Evolutionary conservation across 2,329 filamentous ascomycete species (phyloP), one percentile per base, ranked within the genome.

Genomic region (Claviceps lovelessii): DNA sequence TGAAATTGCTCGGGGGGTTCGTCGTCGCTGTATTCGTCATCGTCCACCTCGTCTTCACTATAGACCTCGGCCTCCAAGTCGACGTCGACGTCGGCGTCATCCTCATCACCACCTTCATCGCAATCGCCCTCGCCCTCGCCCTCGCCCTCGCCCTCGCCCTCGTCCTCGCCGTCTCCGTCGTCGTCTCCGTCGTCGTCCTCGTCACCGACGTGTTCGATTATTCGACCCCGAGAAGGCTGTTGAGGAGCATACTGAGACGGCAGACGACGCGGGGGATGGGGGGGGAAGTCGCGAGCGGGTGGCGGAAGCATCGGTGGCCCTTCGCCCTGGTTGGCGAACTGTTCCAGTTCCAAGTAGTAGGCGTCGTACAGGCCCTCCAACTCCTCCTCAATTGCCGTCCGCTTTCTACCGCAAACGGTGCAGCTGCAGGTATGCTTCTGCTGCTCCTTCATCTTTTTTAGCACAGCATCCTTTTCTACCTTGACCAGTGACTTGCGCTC

Each of bases 401-500:
- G 83, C 74, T 98, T 98, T 61, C 93, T 82, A 53, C 93, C 93
- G 69, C 93, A 98, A 45, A 98, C 91, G 5, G 90, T 94, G 71
- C 93, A 98, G 68, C 90, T 96, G 75, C 93, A 98, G 2, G 91
- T 97, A 69, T 97, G 90, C 71, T 97, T 97, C 70, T 98, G 93
- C 70, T 98, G 93, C 70, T 98, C 93, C 76, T 98, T 98, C 93
- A 98, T 98, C 76, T 98, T 98, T 66, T 88, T 90, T 55, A 98
- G 74, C 0, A 98, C 93, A 8, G 93, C 91, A 70, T 98, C 91
- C 73, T 98, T 98, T 72, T 98, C 93, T 35, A 98, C 91, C 71
- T 96, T 96, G 65, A 98, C 90, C 49, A 98, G 76, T 17, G 88
- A 93, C 68, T 95, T 93, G 62, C 93, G 87, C 68, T 97, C 90